Percentiles rank a stretch among this genome's conserved stretches.
These are phyloP conservation scores for Fusarium sp. DNA, from an alignment of 2,329 filamentous ascomycete species.

Conservation along the genomic window DNA sequence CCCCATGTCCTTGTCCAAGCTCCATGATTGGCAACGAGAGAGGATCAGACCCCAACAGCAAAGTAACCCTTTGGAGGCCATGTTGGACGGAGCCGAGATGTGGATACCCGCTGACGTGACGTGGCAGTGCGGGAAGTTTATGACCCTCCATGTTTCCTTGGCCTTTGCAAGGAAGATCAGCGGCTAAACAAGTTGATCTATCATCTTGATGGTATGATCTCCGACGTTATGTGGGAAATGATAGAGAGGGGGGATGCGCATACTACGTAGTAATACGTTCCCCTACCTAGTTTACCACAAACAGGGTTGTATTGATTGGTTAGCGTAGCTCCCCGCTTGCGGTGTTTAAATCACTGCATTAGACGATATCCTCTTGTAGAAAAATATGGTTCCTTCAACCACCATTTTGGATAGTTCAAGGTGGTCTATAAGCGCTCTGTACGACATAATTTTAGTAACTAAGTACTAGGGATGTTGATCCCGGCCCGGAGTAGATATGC, in stretches of 20 bases:
- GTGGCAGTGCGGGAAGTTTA: conserved; percentile 14
- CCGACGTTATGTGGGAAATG: conserved; percentile 6
- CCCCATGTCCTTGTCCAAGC: neutral
- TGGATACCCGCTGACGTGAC: conserved; percentile 10
- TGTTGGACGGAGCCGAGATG: conserved; percentile 15
- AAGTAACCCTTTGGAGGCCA: neutral
- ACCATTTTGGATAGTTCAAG: neutral
- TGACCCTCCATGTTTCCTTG: neutral
- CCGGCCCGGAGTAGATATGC: neutral
- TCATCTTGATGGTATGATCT: conserved; percentile 11
- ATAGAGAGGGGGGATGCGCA: neutral
- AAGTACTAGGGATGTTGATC: neutral
- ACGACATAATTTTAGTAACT: neutral
- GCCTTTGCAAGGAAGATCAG: neutral
- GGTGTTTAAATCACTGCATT: neutral
- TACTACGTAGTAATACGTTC: too few species aligned
- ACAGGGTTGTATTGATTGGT: neutral
- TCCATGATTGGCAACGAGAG: neutral
- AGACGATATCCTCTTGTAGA: neutral
- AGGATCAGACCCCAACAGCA: neutral
- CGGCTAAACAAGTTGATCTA: conserved; percentile 2
- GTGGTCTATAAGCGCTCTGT: neutral
- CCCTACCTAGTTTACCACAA: too few species aligned
- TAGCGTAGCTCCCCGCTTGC: neutral
- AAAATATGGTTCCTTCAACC: neutral